Base-by-base conservation (phyloP, 2,329 filamentous ascomycete species). In the Colletotrichum cordylinicola region DNA sequence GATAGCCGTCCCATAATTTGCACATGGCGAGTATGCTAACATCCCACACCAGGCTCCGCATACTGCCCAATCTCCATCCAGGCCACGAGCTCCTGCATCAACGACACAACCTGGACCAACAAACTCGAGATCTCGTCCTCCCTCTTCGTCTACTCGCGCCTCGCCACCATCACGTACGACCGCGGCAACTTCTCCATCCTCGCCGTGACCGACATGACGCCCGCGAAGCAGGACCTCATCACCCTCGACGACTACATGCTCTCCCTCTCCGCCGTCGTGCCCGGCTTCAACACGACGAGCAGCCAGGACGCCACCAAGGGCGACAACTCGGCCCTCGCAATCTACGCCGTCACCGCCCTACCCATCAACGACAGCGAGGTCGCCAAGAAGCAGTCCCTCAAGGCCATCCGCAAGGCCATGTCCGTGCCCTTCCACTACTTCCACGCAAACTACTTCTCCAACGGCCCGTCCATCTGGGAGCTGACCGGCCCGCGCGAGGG, bases 321-420 rank as follows among this genome's bases (percentile, higher is more conserved):
- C 58, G 73, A 75, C 35, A 73, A 75, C 58, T 75, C 73, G 24
- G 73, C 73, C 3, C 43, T 75, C 9, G 73, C 73, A 4, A 73
- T 75, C n/a, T 75, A 75, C 24, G 73, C 73, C n/a, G 73, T 75
- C 27, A 75, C 73, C 24, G 73, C 73, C 2, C 35, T 75, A 4
- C 73, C 73, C 10, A 75, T 75, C 70, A 75, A 73, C 48, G 73
- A 73, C 27, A 69, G 70, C 58, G 70, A 73, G 35, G 73, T 75
- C 12, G 73, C 73, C 10, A 75, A 75, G 64, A 73, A 68, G 29
- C 70, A 68, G 43, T 75, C 70, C 8, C 35, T 75, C 6, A 73
- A 37, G 33, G 73, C 73, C 12, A 68, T 65, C 29, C 70, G 73
- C 6, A 75, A 73, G 56, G 73, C 73, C 56, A 72, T 75, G 56